Base-by-base conservation (phyloP, 768 basidiomycete species). In the Crassisporium funariophilum region DNA sequence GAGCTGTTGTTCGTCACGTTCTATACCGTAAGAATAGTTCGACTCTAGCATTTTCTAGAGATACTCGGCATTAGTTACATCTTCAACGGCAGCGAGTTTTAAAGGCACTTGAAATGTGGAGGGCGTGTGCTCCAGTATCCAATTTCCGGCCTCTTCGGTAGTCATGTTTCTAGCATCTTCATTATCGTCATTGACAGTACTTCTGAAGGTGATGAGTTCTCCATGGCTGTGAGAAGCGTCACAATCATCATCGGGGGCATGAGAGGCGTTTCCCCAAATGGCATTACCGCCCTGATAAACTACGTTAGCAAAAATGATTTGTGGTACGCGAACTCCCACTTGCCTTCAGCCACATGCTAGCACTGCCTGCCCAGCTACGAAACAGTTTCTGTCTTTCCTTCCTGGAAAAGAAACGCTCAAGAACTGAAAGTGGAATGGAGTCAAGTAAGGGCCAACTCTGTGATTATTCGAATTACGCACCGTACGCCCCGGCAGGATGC, bases 311-410 rank as follows among this genome's bases (percentile, higher is more conserved):
- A 16, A 43, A 22, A 37, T 7, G 5, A 17, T 11, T 15, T n/a
- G 40, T 22, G 37, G n/a, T 37, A 41, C n/a, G 17, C 34, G 13
- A 10, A 16, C 40, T 13, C 35, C n/a, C 13, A 33, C 42, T 21
- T 61, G 82, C 90, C 79, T 95, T 95, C 50, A 95, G 79, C 93
- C 93, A 95, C 82, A 94, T 80, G 54, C 90, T 89, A 17, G 88
- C 92, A 53, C 91, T 88, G 23, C 95, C 95, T 5, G 91, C 91
- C 95, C 95, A 99, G 60, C 86, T 89, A 21, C 92, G 78, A 74
- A 99, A 98, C 9, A 99, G 75, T 41, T 81, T 83, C 49, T 89
- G 90, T 0, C 95, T 79, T 65, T 99, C 97, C 35, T 78, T 83
- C 29, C 91, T 76, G 0, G 91, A 94, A 64, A 99, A 98, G 73